phyloP scores from a whole-genome alignment of 73 alveolate species.

The Paramecium caudatum region DNA sequence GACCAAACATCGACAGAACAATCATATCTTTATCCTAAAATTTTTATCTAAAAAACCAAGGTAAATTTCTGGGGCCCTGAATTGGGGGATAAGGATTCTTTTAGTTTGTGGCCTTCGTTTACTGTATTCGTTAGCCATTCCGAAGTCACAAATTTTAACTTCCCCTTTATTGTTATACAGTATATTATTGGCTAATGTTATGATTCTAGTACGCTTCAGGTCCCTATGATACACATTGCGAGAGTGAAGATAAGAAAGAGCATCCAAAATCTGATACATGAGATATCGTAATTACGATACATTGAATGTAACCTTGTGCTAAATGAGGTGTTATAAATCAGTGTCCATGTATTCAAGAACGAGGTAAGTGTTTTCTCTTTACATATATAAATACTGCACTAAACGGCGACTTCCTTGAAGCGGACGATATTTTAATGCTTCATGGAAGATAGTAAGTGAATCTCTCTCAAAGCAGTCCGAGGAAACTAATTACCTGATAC shows the following conservation, averaged over 20 bases:
- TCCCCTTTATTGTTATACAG: slow-evolving; percentile 21
- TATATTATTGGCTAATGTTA: slow-evolving; percentile 46
- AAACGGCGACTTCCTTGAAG: slow-evolving; percentile 24
- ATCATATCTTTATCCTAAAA: neutral
- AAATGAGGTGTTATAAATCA: neutral
- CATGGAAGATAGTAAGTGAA: neutral
- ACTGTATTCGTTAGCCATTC: slow-evolving; percentile 40
- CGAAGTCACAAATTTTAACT: slow-evolving; percentile 60
- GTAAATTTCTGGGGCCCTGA: slow-evolving; percentile 61
- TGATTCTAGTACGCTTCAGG: slow-evolving; percentile 47
- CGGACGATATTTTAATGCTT: slow-evolving; percentile 47
- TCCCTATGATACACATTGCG: slow-evolving; percentile 58
- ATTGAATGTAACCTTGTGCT: neutral
- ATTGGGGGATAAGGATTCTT: slow-evolving; percentile 54
- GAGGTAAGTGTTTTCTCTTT: neutral
- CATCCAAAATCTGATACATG: slow-evolving; percentile 38
- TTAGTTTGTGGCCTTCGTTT: slow-evolving; percentile 54
- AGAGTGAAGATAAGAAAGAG: slow-evolving; percentile 13
- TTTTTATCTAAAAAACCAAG: slow-evolving; percentile 6
- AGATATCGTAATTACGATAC: neutral
- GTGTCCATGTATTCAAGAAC: slow-evolving; percentile 52
- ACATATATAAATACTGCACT: slow-evolving; percentile 15
- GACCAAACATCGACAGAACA: slow-evolving; percentile 64
- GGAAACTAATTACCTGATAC: slow-evolving; percentile 45
- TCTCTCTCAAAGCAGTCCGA: slow-evolving; percentile 60